Base-by-base conservation (phyloP, 2,329 filamentous ascomycete genomes). In the Hypoxylon sp. region DNA sequence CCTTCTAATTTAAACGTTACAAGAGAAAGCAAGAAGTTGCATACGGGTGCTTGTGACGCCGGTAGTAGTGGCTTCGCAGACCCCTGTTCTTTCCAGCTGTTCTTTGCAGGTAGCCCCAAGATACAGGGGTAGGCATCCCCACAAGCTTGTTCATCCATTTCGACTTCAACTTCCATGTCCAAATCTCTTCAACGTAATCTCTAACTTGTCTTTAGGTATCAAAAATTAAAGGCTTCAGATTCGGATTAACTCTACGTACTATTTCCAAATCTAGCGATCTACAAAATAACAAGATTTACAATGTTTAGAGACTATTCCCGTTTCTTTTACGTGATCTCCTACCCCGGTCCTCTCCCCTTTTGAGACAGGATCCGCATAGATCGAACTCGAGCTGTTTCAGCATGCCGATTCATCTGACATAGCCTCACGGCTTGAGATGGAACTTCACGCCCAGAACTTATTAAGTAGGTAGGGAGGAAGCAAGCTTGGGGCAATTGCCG, bases 361-460 rank as follows among this genome's bases (percentile, higher is more conserved):
- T 66, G 72, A 72, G 73, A 72, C 68, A 64, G 64, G 68, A 50
- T 70, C 71, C 69, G 73, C 72, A 63, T 61, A 57, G 71, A 71
- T 70, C 73, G 63, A 68, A 74, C 73, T 59, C 37, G 57, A 73
- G 64, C 60, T n/a, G 73, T 74, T 74, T 74, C 73, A 74, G 65
- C 60, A 44, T 39, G 58, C 52, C 65, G 61, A 63, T 67, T 63
- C 54, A 37, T 47, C 47, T 59, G 50, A 53, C 72, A 73, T 70
- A 72, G 72, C 71, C 72, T 67, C 67, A 58, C 57, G 42, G 44
- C 35, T 42, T 17, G 24, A 47, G 14, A 60, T 53, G 61, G 58
- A 55, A 51, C 26, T 57, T 50, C 35, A 48, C 48, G 10, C 46
- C 22, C 47, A 26, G n/a, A 26, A 33, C 13, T 62, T 22, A 57